Base-by-base conservation (phyloP, 768 basidiomycete genomes). In the Leccinum olivaceopallidum region DNA sequence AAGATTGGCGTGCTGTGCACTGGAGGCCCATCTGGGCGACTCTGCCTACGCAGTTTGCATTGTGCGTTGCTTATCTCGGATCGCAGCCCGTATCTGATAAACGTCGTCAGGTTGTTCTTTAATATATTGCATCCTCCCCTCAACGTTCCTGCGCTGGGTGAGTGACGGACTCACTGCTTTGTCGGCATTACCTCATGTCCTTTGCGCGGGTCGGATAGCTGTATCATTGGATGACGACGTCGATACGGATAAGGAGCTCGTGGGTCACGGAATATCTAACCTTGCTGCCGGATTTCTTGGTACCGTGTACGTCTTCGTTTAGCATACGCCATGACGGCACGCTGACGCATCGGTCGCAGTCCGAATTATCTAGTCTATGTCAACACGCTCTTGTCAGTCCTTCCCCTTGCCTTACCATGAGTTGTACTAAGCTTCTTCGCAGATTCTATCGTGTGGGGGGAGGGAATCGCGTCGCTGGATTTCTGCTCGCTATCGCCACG, bases 371-470 rank as follows among this genome's bases (percentile, higher is more conserved):
- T 94, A 1, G 92, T 93, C 20, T 94, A 93, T 73, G 90, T 95
- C 57, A 88, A 97, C 75, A 89, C 94, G 16, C 75, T 92, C 63
- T 66, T 94, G 92, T 88, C 61, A 60, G 79, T 71, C 39, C 24
- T 60, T 34, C 58, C 71, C 63, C 6, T 2, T 53, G 9, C 10
- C 22, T 44, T 47, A 47, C 52, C 55, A 54, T 44, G 6, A 5
- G 1, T 26, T 26, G 6, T 28, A 26, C 34, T 60, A 22, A 64
- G 2, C 8, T 10, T 4, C 37, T 2, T 20, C 6, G 10, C 52
- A 86, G 86, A 62, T 96, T 98, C 74, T 98, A 97, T 76, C 90
- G 95, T 36, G 91, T 97, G 18, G 95, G 96, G 2, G 96, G 96
- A 4, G 85, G 83, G 8, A 95, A 86, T 2, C 81, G 96, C 13